Conservation (phyloP, 352 stramenopile genomes). For the Globisporangium recalcitrans region DNA sequence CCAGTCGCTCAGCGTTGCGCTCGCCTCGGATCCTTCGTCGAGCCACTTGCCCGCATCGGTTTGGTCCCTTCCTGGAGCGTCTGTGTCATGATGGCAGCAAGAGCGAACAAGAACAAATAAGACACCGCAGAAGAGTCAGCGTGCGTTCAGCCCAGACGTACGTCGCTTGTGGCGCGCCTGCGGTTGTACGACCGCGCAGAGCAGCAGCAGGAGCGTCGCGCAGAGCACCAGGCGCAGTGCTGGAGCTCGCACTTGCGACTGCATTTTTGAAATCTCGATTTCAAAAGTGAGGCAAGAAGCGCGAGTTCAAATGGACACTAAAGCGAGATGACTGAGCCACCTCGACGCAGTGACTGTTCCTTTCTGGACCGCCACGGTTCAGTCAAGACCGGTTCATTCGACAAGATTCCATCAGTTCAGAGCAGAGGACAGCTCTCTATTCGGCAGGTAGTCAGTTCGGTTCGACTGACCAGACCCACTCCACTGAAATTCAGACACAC, state of each 20-base stretch:
- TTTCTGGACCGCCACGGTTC: not conserved
- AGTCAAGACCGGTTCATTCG: not conserved
- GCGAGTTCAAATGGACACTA: constrained; percentile 5
- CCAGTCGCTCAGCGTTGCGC: constrained; percentile 40
- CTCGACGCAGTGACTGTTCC: not conserved
- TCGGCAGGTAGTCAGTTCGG: not conserved
- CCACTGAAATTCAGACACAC: not conserved
- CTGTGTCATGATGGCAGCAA: not conserved
- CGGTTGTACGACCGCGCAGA: not conserved
- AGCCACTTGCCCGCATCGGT: constrained; percentile 33
- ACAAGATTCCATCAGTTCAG: not conserved
- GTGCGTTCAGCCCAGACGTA: constrained; percentile 1
- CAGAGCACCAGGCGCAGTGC: constrained; percentile 1
- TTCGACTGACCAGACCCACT: not conserved
- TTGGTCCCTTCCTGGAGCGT: not conserved
- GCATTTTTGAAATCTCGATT: constrained; percentile 3
- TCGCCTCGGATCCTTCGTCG: constrained; percentile 42
- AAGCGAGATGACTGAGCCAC: not conserved
- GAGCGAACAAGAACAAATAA: not conserved
- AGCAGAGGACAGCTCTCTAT: not conserved
- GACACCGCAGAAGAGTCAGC: no score
- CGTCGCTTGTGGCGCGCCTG: constrained; percentile 3
- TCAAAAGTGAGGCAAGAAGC: not conserved
- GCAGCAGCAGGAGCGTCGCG: constrained; percentile 3
- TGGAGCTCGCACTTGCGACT: not conserved